These are phyloP conservation scores for Musa balbisiana DNA, from an alignment of 202 grass and related monocot genomes.

Conservation along the genomic window DNA sequence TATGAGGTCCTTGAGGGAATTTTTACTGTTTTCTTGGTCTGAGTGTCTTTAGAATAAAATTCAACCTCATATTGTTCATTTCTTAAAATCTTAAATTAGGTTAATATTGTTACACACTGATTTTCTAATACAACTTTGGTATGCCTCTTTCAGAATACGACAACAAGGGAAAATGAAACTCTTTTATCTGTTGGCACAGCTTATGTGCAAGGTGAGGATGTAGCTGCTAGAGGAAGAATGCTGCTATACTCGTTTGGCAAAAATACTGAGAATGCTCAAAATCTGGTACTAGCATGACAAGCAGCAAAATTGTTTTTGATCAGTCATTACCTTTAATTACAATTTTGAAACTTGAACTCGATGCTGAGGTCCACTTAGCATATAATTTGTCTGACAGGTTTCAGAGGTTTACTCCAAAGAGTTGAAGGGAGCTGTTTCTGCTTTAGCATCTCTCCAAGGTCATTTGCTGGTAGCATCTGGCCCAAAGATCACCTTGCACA, in stretches of 20 bases:
- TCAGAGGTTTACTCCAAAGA: constrained; percentile 86
- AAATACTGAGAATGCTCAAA: constrained; percentile 63
- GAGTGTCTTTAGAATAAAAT: not conserved
- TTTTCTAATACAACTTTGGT: constrained; percentile 1
- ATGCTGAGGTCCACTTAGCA: not conserved
- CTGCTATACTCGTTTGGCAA: constrained; percentile 70
- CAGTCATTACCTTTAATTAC: no score
- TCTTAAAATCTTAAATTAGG: not conserved
- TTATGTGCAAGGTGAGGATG: constrained; percentile 94
- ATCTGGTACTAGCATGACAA: constrained; percentile 44
- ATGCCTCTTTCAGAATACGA: constrained; percentile 57
- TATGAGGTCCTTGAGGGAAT: not conserved
- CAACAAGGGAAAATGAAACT: constrained; percentile 86
- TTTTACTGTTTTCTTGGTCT: not conserved
- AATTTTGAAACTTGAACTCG: constrained; percentile 13
- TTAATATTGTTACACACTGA: not conserved
- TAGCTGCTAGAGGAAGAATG: constrained; percentile 77
- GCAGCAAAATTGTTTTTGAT: not conserved
- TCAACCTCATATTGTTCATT: not conserved
- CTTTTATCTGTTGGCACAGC: constrained; percentile 82
- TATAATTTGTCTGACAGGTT: constrained; percentile 36
- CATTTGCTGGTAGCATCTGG: constrained; percentile 93
- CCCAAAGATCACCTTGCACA: constrained; percentile 90
- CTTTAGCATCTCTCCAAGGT: constrained; percentile 93
- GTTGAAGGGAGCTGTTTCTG: constrained; percentile 88